These are phyloP conservation scores for Pholiota adiposa DNA, from an alignment of 1,284 basidiomycete genomes.

Conservation along the genomic window DNA sequence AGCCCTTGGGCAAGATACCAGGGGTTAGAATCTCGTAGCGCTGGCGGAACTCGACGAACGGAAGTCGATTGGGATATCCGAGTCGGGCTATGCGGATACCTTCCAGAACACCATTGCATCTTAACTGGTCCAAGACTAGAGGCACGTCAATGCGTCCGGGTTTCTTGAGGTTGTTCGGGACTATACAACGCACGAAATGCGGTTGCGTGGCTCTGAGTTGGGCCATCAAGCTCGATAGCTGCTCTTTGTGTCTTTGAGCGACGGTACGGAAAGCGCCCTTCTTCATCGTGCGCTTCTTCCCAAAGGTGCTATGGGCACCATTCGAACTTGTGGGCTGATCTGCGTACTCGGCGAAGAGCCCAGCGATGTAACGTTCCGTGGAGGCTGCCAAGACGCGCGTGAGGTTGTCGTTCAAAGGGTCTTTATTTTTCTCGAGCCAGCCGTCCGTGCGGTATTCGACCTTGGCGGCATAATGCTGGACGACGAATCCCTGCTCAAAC, in stretches of 20 bases:
- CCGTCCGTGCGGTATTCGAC: constrained; percentile 97
- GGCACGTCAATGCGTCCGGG: constrained; percentile 93
- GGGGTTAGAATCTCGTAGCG: constrained; percentile 97
- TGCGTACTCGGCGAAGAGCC: constrained; percentile 87
- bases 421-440: constrained; percentile 99
- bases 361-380: constrained; percentile 80
- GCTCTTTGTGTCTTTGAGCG: constrained; percentile 95
- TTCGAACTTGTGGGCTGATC: constrained; percentile 44
- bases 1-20: constrained; percentile 89
- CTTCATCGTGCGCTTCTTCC: constrained; percentile 83
- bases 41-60: constrained; percentile 97
- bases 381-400: constrained; percentile 89
- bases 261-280: constrained; percentile 98
- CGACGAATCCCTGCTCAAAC: constrained; percentile 94
- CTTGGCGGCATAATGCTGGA: constrained; percentile 96
- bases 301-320: constrained; percentile 49
- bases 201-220: constrained; percentile 96
- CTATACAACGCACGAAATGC: constrained; percentile 98
- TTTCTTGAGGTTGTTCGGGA: constrained; percentile 93
- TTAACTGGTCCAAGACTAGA: constrained; percentile 93
- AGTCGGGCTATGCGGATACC: constrained; percentile 98
- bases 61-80: constrained; percentile 96
- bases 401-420: constrained; percentile 97
- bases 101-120: constrained; percentile 99
- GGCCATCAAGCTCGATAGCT: constrained; percentile 89